A percentile compares a stretch with the other conserved stretches of the same genome.
phyloP scores from a whole-genome alignment of 1,139 yeast species.

The Suhomyces chickasaworum region DNA sequence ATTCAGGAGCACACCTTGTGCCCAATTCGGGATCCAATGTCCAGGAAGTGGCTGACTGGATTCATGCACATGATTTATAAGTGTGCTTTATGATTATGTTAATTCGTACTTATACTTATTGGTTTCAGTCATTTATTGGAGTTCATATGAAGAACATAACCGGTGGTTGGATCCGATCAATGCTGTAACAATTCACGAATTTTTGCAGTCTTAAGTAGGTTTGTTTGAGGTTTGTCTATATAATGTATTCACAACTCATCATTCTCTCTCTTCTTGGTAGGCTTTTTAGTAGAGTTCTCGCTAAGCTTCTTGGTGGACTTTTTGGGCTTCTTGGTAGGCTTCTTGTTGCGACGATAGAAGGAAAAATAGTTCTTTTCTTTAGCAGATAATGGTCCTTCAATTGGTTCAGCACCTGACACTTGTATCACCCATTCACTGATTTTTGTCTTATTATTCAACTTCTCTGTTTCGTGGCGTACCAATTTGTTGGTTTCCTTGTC shows the following conservation, averaged over 20 bases:
- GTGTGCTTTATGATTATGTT: too few relatives aligned
- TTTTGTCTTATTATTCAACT: conserved; percentile 34
- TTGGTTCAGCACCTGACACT: conserved; percentile 30
- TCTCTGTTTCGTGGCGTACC: conserved; percentile 26
- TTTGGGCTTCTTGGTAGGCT: conserved; percentile 21
- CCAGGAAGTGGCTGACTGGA: conserved; percentile 60
- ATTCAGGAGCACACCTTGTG: conserved; percentile 87
- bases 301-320: conserved; percentile 23
- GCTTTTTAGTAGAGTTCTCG: too few relatives aligned
- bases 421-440: conserved; percentile 40
- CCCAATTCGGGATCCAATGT: conserved; percentile 69
- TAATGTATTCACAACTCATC: conserved; percentile 33
- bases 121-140: too few relatives aligned
- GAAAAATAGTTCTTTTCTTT: conserved; percentile 33
- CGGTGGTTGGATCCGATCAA: too few relatives aligned
- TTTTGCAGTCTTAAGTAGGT: too few relatives aligned
- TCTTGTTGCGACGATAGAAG: conserved; percentile 35
- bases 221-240: too few relatives aligned
- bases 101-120: too few relatives aligned
- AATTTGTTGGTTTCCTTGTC: conserved; percentile 27
- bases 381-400: conserved; percentile 44
- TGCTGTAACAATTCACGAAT: too few relatives aligned
- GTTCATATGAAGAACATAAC: too few relatives aligned
- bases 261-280: conserved; percentile 24
- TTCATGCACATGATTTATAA: conserved; percentile 22